Base-by-base conservation (phyloP, 2,329 filamentous ascomycete species). In the Penicillium sclerotigenum region DNA sequence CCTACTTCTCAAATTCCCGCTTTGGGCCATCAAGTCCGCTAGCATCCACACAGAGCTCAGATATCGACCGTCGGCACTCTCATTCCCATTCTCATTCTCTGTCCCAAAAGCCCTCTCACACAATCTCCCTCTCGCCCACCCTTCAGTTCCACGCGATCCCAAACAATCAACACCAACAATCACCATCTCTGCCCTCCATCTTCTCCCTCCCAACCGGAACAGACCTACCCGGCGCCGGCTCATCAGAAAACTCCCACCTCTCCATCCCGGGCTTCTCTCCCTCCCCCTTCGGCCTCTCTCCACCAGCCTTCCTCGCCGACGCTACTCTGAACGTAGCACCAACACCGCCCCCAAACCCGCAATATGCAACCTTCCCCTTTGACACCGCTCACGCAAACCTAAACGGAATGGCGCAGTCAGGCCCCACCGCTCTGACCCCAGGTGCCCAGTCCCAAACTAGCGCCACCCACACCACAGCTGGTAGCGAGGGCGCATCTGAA, bases 401-500 rank as follows among this genome's bases (percentile, higher is more conserved):
- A 16, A 57, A 53, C 11, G 56, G 57, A 4, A 49, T 42, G 34
- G 11, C 51, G 14, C 49, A 38, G 16, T 18, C 37, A 1, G 56
- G 52, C 10, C 57, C 61, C 4, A 58, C 62, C 0, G 71, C 68
- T 2, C 52, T 69, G 1, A 74, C 72, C 0, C 71, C 72, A 64
- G 80, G 68, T 69, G 79, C 63, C 50, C 75, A 71, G 75, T 79
- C 57, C 70, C 79, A 64, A 71, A 65, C 58, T 57, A 72, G 69
- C 59, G 73, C 63, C 59, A 72, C 57, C 62, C 73, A 62, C 65
- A 73, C 57, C 78, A 79, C 59, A 79, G 78, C 58, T 9, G 59
- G 63, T 4, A 63, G 64, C 29, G 66, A 62, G 10, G 42, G 58
- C 1, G 65, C 59, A 10, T 81, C 77, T 2, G 89, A 93, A 62